Conservation (phyloP, 2,329 filamentous ascomycete species). For the Microdochium nivale region DNA sequence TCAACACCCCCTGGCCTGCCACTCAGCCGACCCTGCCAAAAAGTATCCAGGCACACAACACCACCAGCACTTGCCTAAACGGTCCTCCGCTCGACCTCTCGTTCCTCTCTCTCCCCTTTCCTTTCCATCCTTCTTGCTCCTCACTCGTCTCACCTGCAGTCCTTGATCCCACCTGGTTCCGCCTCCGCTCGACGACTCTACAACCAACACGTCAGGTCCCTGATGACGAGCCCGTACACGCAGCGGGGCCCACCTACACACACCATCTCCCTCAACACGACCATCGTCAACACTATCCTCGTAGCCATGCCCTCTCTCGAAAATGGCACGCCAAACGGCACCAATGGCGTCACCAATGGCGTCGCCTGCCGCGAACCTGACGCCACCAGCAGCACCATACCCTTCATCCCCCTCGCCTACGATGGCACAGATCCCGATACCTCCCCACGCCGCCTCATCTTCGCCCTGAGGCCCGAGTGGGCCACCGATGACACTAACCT, state of each 20-base stretch:
- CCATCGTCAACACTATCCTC: constrained; percentile 2
- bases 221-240: no score
- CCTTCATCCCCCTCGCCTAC: constrained; percentile 69
- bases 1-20: not conserved
- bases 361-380: constrained; percentile 20
- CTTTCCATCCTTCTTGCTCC: not conserved
- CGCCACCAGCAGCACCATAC: constrained; percentile 37
- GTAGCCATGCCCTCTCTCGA: constrained; percentile 11
- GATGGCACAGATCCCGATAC: constrained; percentile 66
- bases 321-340: no score
- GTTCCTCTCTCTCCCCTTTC: not conserved
- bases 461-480: constrained; percentile 80
- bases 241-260: no score
- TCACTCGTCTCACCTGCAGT: not conserved
- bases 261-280: not conserved
- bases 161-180: no score
- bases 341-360: constrained; percentile 9
- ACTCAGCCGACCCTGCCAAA: not conserved
- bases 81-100: not conserved
- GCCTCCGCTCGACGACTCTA: no score
- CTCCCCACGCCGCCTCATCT: constrained; percentile 72
- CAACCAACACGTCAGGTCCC: no score
- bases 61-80: constrained; percentile 1
- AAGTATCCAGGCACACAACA: not conserved
- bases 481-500: constrained; percentile 62